phyloP scores from a whole-genome alignment of 495 filamentous ascomycete genomes.

The Penicillium desertorum region DNA sequence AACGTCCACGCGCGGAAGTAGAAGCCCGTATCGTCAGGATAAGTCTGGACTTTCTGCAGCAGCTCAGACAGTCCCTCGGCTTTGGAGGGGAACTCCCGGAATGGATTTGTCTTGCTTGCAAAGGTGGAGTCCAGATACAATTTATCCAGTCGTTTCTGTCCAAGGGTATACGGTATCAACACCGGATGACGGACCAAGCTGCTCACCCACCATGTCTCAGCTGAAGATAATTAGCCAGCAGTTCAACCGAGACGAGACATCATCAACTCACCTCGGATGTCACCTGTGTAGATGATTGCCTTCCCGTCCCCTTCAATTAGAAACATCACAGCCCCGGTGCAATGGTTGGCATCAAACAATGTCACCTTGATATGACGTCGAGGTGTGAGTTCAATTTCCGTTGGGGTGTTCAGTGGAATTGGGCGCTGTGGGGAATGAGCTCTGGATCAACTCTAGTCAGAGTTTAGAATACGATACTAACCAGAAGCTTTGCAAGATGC shows the following conservation, averaged over 20 bases:
- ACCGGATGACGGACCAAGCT: conserved; percentile 67
- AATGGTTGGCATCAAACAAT: conserved; percentile 90
- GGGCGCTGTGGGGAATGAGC: conserved; percentile 56
- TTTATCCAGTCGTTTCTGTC: conserved; percentile 65
- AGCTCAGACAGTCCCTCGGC: conserved; percentile 76
- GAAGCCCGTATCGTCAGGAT: conserved; percentile 75
- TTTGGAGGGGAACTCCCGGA: conserved; percentile 55
- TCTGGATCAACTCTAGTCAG: neutral
- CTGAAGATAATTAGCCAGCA: conserved; percentile 30
- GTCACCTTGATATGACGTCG: conserved; percentile 71
- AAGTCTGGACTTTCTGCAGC: conserved; percentile 62
- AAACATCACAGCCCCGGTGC: conserved; percentile 90
- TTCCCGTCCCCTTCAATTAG: conserved; percentile 76
- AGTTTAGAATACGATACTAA: conserved; percentile 24
- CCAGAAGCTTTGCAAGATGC: conserved; percentile 69
- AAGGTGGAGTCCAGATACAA: conserved; percentile 91
- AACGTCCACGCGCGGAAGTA: conserved; percentile 92
- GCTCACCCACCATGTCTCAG: conserved; percentile 68
- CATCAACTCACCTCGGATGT: conserved; percentile 66
- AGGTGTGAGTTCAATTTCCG: conserved; percentile 69
- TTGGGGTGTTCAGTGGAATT: conserved; percentile 81
- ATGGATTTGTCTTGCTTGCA: conserved; percentile 46
- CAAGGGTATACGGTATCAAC: conserved; percentile 71
- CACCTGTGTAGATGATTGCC: conserved; percentile 87
- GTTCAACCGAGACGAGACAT: neutral